Conservation (phyloP, 192 early-diverging fungal species). For the Jimgerdemannia flammicorona region DNA sequence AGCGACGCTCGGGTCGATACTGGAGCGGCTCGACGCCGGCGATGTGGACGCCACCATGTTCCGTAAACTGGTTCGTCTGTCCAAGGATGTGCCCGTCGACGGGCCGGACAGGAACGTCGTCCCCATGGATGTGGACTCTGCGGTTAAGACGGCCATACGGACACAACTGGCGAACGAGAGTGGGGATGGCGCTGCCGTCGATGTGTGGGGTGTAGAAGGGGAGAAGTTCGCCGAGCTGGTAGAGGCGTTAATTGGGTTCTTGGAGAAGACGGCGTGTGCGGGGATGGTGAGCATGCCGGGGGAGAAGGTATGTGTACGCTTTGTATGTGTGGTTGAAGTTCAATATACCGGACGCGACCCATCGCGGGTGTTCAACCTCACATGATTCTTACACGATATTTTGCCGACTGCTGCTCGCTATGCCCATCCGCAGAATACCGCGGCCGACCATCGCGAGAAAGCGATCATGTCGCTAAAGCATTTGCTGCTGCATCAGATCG, state of each 20-base stretch:
- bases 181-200: constrained; percentile 17
- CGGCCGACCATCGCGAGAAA: neutral
- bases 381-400: no score
- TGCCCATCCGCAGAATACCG: neutral
- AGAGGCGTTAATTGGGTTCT: constrained; percentile 3
- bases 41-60: constrained; percentile 4
- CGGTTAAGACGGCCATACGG: neutral
- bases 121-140: neutral
- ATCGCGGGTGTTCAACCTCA: no score
- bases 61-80: constrained; percentile 22
- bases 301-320: neutral
- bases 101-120: constrained; percentile 14
- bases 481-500: neutral
- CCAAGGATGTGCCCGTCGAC: constrained; percentile 21
- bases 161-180: constrained; percentile 11
- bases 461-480: neutral
- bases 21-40: neutral
- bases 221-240: constrained; percentile 28
- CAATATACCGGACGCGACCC: no score
- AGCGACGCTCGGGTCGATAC: neutral
- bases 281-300: neutral
- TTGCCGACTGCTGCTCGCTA: no score
- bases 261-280: neutral
- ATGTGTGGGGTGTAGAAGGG: constrained; percentile 25
- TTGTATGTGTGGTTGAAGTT: no score